A percentile compares a stretch with the other conserved stretches of the same genome.
Conservation (phyloP, 2,329 filamentous ascomycete species). For the Colletotrichum higginsianum region DNA sequence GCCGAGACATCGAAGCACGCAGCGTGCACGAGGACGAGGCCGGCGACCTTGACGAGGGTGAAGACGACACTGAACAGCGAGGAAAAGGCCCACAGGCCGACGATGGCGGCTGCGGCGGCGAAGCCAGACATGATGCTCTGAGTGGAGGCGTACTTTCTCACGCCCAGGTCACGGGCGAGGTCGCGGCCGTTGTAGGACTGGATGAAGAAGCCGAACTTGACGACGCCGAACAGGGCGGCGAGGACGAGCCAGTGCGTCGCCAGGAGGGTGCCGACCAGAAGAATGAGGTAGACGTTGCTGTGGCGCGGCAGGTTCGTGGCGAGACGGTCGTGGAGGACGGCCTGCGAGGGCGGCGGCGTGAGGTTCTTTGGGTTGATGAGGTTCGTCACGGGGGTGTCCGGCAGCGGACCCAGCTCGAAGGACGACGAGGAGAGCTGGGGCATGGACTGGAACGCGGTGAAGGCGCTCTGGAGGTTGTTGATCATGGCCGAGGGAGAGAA, state of each 20-base stretch:
- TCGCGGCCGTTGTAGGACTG: constrained; percentile 40
- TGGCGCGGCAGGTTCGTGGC: constrained; percentile 35
- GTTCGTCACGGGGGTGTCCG: constrained; percentile 39
- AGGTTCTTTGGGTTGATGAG: constrained; percentile 40
- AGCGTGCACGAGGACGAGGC: constrained; percentile 35
- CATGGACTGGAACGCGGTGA: constrained; percentile 31
- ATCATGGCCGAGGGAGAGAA: constrained; percentile 27
- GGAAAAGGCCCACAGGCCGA: constrained; percentile 38
- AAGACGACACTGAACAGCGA: constrained; percentile 35
- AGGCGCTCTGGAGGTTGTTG: constrained; percentile 34
- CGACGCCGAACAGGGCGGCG: constrained; percentile 35
- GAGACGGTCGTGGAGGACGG: constrained; percentile 35
- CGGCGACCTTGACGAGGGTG: constrained; percentile 34
- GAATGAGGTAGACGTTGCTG: constrained; percentile 40
- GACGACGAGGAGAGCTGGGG: constrained; percentile 29
- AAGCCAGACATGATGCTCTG: constrained; percentile 37
- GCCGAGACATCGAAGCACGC: constrained; percentile 31
- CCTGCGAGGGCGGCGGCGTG: constrained; percentile 28
- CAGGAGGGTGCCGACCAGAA: constrained; percentile 39
- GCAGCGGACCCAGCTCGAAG: constrained; percentile 28
- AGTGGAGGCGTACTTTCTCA: constrained; percentile 34
- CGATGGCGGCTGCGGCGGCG: constrained; percentile 27
- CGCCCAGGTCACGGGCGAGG: constrained; percentile 40
- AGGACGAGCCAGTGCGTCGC: constrained; percentile 40
- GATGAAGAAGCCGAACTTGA: constrained; percentile 38